Percentiles rank a stretch among this genome's conserved stretches.
Evolutionary conservation across 331 rosid species (phyloP).

Genomic region (Quercus lobata): DNA sequence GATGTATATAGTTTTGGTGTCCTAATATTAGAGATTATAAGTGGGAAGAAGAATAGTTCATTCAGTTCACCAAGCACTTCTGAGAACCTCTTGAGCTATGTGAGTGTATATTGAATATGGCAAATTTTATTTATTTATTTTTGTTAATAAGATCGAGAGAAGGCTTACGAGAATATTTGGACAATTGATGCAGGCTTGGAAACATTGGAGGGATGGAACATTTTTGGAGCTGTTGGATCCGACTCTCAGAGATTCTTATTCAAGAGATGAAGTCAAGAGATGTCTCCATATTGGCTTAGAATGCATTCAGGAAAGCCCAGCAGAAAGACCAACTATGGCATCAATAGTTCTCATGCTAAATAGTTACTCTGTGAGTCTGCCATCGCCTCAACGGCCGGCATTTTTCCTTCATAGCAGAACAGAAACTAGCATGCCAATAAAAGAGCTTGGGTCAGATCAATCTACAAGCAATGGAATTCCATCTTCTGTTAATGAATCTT

Average conservation of each 20-base stretch:
- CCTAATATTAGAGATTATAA: slow-evolving; percentile 49
- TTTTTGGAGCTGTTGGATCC: slow-evolving; percentile 35
- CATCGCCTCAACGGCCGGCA: slow-evolving; percentile 36
- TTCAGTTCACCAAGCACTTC: slow-evolving; percentile 26
- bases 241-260: slow-evolving; percentile 20
- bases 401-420: slow-evolving; percentile 12
- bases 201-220: slow-evolving; percentile 25
- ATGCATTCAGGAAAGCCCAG: slow-evolving; percentile 43
- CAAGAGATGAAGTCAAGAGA: slow-evolving; percentile 28
- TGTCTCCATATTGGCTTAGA: slow-evolving; percentile 33
- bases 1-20: slow-evolving; percentile 67
- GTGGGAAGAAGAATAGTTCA: slow-evolving; percentile 40
- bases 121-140: background rate
- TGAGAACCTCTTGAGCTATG: slow-evolving; percentile 51
- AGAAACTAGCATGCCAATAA: background rate
- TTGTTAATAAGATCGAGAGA: no score
- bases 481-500: no score
- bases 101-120: slow-evolving; percentile 27
- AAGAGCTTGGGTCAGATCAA: no score
- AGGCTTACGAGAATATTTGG: background rate
- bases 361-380: slow-evolving; percentile 33
- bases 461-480: background rate
- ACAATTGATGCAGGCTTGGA: slow-evolving; percentile 39
- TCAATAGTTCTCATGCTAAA: slow-evolving; percentile 34
- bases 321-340: slow-evolving; percentile 40